Evolutionary conservation across 148 eudicot genomes (phyloP).

Genomic region (Diospyros kaki): DNA sequence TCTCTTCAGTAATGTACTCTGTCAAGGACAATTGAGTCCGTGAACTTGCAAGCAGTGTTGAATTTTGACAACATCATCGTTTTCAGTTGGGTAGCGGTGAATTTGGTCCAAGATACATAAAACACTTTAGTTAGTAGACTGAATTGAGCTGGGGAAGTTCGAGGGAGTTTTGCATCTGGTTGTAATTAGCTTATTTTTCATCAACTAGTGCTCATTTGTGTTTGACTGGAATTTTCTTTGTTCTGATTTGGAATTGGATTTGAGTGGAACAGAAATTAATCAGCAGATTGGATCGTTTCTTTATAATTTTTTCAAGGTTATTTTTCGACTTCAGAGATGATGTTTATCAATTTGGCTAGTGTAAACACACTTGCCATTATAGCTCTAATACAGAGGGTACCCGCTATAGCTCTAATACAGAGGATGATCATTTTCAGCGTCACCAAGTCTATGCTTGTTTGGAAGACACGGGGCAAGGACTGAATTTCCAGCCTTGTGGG

Average conservation of each 20-base stretch:
- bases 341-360: too few species aligned
- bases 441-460: too few species aligned
- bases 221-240: neutral
- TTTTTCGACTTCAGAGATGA: too few species aligned
- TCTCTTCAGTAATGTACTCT: neutral
- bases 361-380: neutral
- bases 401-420: too few species aligned
- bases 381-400: neutral
- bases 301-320: neutral
- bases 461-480: too few species aligned
- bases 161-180: neutral
- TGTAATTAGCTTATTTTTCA: neutral
- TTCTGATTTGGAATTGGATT: neutral
- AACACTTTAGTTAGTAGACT: neutral
- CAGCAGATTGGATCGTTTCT: neutral
- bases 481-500: too few species aligned
- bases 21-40: neutral
- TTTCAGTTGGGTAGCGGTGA: neutral
- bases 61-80: neutral
- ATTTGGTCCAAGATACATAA: neutral
- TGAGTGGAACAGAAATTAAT: neutral
- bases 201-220: neutral
- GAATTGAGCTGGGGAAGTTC: slow-evolving; percentile 1
- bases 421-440: too few species aligned
- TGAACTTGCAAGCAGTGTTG: neutral